phyloP scores from a whole-genome alignment of 1,284 basidiomycete genomes.

The Athelia psychrophila region DNA sequence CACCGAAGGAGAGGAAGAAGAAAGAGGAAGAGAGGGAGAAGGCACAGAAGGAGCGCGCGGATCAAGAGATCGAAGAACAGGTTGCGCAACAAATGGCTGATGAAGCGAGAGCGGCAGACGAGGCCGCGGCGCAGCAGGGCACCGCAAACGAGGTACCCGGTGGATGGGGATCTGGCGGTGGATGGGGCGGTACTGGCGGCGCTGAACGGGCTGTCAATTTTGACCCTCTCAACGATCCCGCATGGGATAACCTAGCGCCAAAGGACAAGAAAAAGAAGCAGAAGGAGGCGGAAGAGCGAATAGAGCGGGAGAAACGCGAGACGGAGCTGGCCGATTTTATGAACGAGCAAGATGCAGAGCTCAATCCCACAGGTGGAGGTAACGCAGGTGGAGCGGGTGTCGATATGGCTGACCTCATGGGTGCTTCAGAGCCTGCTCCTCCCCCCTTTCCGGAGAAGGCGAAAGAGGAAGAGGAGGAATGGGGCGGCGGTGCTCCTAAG shows the following conservation, averaged over 20 bases:
- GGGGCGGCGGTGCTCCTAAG: too few species aligned
- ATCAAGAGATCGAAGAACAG: background rate
- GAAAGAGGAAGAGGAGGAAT: too few species aligned
- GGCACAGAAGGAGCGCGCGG: background rate
- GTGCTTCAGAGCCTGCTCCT: too few species aligned
- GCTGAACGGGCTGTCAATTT: too few species aligned
- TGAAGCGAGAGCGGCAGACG: background rate
- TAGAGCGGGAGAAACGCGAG: background rate
- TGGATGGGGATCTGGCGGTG: background rate
- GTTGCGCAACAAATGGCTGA: background rate
- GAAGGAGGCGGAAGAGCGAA: background rate
- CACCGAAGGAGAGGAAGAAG: background rate
- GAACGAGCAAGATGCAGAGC: slow-evolving; percentile 89
- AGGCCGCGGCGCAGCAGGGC: too few species aligned
- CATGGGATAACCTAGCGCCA: too few species aligned
- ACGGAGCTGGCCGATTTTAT: slow-evolving; percentile 89
- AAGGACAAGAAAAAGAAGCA: background rate
- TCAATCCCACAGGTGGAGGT: slow-evolving; percentile 77
- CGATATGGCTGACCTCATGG: too few species aligned
- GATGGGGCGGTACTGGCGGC: background rate
- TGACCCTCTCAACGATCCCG: too few species aligned
- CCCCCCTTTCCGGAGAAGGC: too few species aligned
- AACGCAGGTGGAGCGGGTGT: too few species aligned
- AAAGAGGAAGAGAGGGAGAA: background rate
- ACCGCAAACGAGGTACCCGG: too few species aligned